A percentile compares a stretch with the other conserved stretches of the same genome.
phyloP scores from a whole-genome alignment of 257 asterid genomes.

The Euphrasia confusa region DNA sequence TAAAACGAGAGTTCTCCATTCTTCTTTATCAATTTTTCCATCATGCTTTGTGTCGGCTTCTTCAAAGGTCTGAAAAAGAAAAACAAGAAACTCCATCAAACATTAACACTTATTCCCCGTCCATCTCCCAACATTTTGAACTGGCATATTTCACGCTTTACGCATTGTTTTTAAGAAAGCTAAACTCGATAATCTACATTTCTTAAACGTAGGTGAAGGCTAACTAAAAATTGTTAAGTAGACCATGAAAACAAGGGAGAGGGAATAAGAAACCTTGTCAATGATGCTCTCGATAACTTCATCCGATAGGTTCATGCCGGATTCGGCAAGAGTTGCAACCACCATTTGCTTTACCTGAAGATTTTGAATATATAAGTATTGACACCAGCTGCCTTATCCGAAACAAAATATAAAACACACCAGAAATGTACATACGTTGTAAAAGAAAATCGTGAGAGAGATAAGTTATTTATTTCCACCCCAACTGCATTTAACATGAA shows the following conservation, averaged over 20 bases:
- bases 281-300: conserved; percentile 95
- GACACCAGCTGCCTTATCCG: too few relatives aligned
- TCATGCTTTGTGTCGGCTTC: conserved; percentile 98
- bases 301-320: conserved; percentile 97
- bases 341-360: conserved; percentile 97
- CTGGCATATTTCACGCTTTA: not conserved
- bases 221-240: too few relatives aligned
- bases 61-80: conserved; percentile 70
- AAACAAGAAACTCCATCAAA: conserved; percentile 1
- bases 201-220: not conserved
- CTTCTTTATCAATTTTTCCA: conserved; percentile 91
- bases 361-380: conserved; percentile 9
- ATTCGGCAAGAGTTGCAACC: conserved; percentile 95
- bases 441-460: not conserved
- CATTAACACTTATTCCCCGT: not conserved
- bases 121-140: not conserved
- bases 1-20: conserved; percentile 84
- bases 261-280: conserved; percentile 59
- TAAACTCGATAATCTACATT: not conserved
- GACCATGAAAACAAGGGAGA: not conserved
- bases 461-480: not conserved
- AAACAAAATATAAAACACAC: not conserved
- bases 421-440: conserved; percentile 3
- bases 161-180: too few relatives aligned
- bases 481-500: conserved; percentile 2